These are phyloP conservation scores for Cryptosporidium baileyi DNA, from an alignment of 169 alveolate genomes.

Conservation along the genomic window DNA sequence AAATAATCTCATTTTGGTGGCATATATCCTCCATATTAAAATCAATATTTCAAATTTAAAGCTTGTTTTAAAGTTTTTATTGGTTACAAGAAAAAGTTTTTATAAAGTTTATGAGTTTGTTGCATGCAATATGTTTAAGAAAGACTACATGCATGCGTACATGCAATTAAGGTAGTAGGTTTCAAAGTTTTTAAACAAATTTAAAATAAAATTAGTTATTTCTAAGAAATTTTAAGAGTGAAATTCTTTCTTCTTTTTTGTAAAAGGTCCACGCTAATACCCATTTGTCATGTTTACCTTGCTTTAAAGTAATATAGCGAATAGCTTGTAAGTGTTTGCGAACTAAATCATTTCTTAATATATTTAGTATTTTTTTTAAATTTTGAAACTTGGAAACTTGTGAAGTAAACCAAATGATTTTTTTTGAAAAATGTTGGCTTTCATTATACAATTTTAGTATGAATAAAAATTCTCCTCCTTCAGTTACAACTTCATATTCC, in stretches of 20 bases:
- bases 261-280: constrained; percentile 66
- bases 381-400: constrained; percentile 71
- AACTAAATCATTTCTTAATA: constrained; percentile 19
- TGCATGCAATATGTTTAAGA: background rate
- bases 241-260: constrained; percentile 18
- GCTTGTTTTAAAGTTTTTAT: background rate
- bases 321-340: background rate
- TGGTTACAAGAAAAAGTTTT: background rate
- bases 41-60: background rate
- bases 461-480: constrained; percentile 75
- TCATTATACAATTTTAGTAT: constrained; percentile 62
- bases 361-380: constrained; percentile 1
- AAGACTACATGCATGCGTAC: constrained; percentile 20
- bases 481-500: constrained; percentile 66
- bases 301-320: constrained; percentile 6
- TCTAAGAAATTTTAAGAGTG: constrained; percentile 45
- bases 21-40: background rate
- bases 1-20: constrained; percentile 62
- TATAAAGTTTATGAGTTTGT: background rate
- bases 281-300: constrained; percentile 56
- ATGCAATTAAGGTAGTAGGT: background rate
- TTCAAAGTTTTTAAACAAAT: background rate
- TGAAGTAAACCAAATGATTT: constrained; percentile 75
- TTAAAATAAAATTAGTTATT: background rate
- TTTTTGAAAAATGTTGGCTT: constrained; percentile 48